Percentiles rank a stretch among this genome's conserved stretches.
phyloP scores from a whole-genome alignment of 345 rosid species.

The Sonneratia caseolaris region DNA sequence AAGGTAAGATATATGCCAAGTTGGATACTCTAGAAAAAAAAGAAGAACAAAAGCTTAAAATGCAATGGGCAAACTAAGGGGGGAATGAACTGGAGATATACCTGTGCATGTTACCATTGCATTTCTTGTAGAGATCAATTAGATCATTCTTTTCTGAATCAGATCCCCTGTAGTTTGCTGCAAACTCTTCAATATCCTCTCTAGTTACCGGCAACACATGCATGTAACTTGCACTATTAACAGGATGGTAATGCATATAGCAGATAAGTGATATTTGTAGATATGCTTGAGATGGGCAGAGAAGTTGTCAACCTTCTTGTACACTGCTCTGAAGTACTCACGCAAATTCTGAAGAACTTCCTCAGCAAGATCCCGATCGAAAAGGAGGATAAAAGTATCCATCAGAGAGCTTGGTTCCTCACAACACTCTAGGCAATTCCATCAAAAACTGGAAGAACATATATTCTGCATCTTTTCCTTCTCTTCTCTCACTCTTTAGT shows the following conservation, averaged over 20 bases:
- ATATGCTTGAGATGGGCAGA: neutral
- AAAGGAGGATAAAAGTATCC: slow-evolving; percentile 4
- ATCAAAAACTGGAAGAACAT: neutral
- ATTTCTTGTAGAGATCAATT: slow-evolving; percentile 52
- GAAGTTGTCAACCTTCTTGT: slow-evolving; percentile 45
- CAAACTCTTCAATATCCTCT: slow-evolving; percentile 77
- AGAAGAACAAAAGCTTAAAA: neutral
- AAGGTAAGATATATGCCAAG: neutral
- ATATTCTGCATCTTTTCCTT: neutral
- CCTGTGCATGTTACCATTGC: slow-evolving; percentile 78
- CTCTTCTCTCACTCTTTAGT: neutral
- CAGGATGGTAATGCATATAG: neutral
- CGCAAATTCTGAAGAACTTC: slow-evolving; percentile 63
- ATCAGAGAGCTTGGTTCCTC: neutral
- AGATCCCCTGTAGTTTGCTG: slow-evolving; percentile 81
- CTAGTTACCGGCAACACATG: slow-evolving; percentile 43
- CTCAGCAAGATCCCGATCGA: slow-evolving; percentile 73
- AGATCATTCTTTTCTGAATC: slow-evolving; percentile 84
- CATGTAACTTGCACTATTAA: neutral
- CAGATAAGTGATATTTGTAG: neutral
- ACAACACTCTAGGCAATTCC: neutral
- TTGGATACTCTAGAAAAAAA: neutral
- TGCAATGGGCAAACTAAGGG: neutral
- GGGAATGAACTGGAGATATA: slow-evolving; percentile 12
- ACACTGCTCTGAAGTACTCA: slow-evolving; percentile 56